phyloP scores from a whole-genome alignment of 768 basidiomycete genomes.

The Hypholoma sublateritium region DNA sequence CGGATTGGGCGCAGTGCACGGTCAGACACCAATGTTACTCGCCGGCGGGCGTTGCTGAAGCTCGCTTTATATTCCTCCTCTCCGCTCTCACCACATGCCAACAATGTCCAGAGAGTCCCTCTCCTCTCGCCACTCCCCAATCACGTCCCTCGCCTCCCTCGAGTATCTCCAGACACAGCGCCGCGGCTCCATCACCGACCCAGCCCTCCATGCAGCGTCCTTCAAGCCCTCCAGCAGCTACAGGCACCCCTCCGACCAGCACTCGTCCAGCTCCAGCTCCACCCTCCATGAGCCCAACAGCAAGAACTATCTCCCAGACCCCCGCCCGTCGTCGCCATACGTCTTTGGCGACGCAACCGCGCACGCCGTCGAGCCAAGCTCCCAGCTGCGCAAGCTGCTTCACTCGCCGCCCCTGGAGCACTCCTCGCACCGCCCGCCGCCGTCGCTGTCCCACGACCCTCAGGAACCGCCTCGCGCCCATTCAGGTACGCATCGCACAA shows the following conservation, averaged over 20 bases:
- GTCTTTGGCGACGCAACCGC: conserved; percentile 68
- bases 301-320: conserved; percentile 37
- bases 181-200: conserved; percentile 84
- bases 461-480: conserved; percentile 26
- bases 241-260: conserved; percentile 24
- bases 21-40: conserved; percentile 18
- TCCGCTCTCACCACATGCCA: conserved; percentile 9
- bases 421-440: conserved; percentile 25
- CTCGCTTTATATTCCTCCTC: conserved; percentile 11
- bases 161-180: conserved; percentile 80
- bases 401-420: conserved; percentile 57
- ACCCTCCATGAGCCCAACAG: conserved; percentile 23
- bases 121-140: conserved; percentile 45
- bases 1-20: conserved; percentile 35
- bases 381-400: conserved; percentile 58
- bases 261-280: conserved; percentile 18
- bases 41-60: conserved; percentile 4
- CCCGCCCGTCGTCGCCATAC: conserved; percentile 66
- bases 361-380: conserved; percentile 33
- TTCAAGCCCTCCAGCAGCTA: conserved; percentile 26
- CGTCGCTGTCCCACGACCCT: conserved; percentile 27
- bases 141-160: conserved; percentile 69
- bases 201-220: conserved; percentile 64
- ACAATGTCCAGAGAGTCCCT: conserved; percentile 27
- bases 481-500: conserved; percentile 25